A percentile compares a stretch with the other conserved stretches of the same genome.
Evolutionary conservation across 768 basidiomycete genomes (phyloP).

Genomic region (Leccinum pellstonianum): DNA sequence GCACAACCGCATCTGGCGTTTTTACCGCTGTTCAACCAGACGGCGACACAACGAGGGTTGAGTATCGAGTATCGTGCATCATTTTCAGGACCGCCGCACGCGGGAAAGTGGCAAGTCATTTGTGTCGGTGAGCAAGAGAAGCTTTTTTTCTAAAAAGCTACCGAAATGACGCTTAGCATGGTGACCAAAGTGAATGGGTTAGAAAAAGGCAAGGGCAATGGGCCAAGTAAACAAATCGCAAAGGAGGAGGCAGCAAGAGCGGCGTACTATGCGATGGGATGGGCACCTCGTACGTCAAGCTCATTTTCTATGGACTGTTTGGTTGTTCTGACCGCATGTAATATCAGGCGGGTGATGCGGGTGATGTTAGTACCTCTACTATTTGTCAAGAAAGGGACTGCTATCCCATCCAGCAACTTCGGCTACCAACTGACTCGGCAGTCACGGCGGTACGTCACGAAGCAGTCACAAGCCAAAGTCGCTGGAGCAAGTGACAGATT

Average conservation of each 20-base stretch:
- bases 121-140: constrained; percentile 59
- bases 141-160: neutral
- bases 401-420: neutral
- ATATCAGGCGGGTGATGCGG: constrained; percentile 21
- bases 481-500: neutral
- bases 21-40: constrained; percentile 73
- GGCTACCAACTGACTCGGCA: neutral
- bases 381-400: constrained; percentile 4
- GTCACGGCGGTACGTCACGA: neutral
- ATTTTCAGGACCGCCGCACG: constrained; percentile 66
- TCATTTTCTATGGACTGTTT: neutral
- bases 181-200: constrained; percentile 61
- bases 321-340: neutral
- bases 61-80: constrained; percentile 58
- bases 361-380: neutral
- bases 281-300: constrained; percentile 47
- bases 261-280: constrained; percentile 75
- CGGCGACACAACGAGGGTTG: constrained; percentile 62
- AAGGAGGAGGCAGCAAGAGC: constrained; percentile 75
- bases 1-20: constrained; percentile 65
- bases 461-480: neutral
- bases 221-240: constrained; percentile 69
- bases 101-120: constrained; percentile 61
- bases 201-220: constrained; percentile 61
- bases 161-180: constrained; percentile 3